phyloP scores from a whole-genome alignment of 306 rosid genomes.

The Rosa rugosa region DNA sequence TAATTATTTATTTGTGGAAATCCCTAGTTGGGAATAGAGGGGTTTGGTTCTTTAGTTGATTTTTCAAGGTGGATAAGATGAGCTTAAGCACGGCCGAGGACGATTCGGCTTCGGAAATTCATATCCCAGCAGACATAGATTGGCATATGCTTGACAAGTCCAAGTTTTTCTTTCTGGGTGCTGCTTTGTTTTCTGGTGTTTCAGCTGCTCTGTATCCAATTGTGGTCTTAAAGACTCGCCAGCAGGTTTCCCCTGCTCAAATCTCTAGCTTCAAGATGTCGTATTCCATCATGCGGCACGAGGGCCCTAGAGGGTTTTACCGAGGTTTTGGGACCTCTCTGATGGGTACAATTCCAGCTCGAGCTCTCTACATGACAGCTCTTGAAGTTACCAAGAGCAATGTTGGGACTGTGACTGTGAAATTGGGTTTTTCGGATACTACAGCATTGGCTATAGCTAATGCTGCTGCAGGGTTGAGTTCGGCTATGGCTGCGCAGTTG shows the following conservation, averaged over 20 bases:
- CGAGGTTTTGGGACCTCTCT: slow-evolving; percentile 92
- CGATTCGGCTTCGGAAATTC: slow-evolving; percentile 71
- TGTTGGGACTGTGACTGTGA: slow-evolving; percentile 60
- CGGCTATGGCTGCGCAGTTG: slow-evolving; percentile 93
- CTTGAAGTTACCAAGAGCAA: slow-evolving; percentile 84
- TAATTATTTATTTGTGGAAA: slow-evolving; percentile 5
- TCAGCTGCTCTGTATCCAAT: slow-evolving; percentile 78
- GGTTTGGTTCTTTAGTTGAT: slow-evolving; percentile 1
- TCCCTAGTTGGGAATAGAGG: slow-evolving; percentile 8
- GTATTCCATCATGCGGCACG: slow-evolving; percentile 58
- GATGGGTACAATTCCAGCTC: slow-evolving; percentile 89
- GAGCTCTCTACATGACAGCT: slow-evolving; percentile 89
- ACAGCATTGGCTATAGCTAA: slow-evolving; percentile 65
- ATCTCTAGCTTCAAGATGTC: slow-evolving; percentile 68
- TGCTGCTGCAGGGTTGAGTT: slow-evolving; percentile 79
- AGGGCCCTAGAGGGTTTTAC: slow-evolving; percentile 86
- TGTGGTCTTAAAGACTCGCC: slow-evolving; percentile 81
- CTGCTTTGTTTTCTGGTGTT: slow-evolving; percentile 91
- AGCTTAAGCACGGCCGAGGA: slow-evolving; percentile 68
- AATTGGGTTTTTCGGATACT: slow-evolving; percentile 74
- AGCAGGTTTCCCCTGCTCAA: slow-evolving; percentile 68
- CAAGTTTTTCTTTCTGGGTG: slow-evolving; percentile 87
- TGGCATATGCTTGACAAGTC: slow-evolving; percentile 99
- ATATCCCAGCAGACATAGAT: slow-evolving; percentile 81
- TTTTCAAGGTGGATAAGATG: slow-evolving; percentile 72